Evolutionary conservation across 176 grass and related monocot species (phyloP).

Genomic region (Cenchrus americanus): DNA sequence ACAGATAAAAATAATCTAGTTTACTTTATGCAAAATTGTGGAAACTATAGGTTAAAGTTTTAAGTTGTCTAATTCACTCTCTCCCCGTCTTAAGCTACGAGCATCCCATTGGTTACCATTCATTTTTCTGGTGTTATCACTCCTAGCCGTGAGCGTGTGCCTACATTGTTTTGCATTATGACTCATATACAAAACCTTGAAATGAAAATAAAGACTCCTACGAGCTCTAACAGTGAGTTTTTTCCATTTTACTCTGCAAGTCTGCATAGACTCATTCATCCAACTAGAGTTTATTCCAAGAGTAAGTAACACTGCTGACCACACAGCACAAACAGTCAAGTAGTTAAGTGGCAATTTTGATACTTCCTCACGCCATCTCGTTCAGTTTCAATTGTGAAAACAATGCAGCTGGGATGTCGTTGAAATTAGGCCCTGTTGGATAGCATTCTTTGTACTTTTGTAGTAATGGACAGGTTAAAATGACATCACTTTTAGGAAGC

Average conservation of each 20-base stretch:
- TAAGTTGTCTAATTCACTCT: no score
- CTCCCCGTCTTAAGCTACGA: no score
- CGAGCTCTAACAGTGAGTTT: background rate
- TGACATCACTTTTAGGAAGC: slow-evolving; percentile 14
- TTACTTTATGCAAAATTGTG: no score
- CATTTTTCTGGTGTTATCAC: background rate
- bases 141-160: background rate
- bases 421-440: background rate
- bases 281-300: background rate
- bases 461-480: background rate
- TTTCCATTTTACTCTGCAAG: background rate
- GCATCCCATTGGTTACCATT: no score
- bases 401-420: background rate
- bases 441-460: background rate
- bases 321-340: background rate
- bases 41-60: no score
- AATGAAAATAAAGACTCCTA: background rate
- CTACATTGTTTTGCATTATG: background rate
- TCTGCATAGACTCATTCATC: background rate
- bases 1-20: no score
- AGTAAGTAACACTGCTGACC: background rate
- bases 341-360: background rate
- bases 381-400: background rate
- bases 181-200: background rate
- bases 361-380: background rate